Conservation (phyloP, 108 stramenopile species). For the Cyclotella choctawhatcheeana region DNA sequence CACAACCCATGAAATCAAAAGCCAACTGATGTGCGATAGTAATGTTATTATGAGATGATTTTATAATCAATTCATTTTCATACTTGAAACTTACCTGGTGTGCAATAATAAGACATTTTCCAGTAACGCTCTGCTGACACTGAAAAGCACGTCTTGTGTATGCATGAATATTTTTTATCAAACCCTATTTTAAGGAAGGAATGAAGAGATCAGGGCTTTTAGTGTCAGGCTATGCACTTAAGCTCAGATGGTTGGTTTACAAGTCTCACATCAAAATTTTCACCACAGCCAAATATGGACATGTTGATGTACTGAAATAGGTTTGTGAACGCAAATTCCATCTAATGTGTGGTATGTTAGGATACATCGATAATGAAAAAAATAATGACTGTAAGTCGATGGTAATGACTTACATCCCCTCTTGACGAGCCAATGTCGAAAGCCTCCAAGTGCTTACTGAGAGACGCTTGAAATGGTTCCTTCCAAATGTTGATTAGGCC, state of each 20-base stretch:
- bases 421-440: constrained; percentile 14
- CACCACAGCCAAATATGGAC: constrained; percentile 26
- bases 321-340: constrained; percentile 31
- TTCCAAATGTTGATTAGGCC: constrained; percentile 41
- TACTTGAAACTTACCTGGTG: too few relatives aligned
- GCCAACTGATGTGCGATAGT: constrained; percentile 7
- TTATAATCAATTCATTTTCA: too few relatives aligned
- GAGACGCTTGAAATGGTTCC: constrained; percentile 33
- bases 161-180: constrained; percentile 4
- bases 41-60: too few relatives aligned
- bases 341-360: neutral
- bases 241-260: too few relatives aligned
- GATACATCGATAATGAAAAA: neutral
- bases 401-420: constrained; percentile 11
- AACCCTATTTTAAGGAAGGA: neutral
- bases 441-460: constrained; percentile 33
- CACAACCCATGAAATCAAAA: constrained; percentile 25
- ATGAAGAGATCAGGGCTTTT: too few relatives aligned
- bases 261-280: constrained; percentile 11
- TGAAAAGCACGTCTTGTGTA: constrained; percentile 24
- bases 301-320: constrained; percentile 14
- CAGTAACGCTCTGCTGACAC: constrained; percentile 10
- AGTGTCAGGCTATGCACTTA: too few relatives aligned
- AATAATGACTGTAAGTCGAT: neutral
- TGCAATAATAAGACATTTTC: too few relatives aligned